Base-by-base conservation (phyloP, 495 filamentous ascomycete species). In the Podospora tetraspora region DNA sequence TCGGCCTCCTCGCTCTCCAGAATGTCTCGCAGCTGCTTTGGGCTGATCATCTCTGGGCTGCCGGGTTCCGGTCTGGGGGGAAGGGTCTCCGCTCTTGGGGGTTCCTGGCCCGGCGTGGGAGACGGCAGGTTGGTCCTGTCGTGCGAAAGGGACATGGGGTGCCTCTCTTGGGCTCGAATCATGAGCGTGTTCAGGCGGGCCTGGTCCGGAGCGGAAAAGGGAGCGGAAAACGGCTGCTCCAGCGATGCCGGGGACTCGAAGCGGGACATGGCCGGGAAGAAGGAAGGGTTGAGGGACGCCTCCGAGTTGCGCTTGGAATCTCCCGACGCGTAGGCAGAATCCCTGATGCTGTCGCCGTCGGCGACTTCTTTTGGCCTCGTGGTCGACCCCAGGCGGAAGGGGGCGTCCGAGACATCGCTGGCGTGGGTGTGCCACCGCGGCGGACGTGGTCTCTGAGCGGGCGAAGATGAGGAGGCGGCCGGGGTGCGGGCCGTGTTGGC, bases 1-100 rank as follows among this genome's bases (percentile, higher is more conserved):
- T 87, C 79, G 5, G 79, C 77, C 11, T 79, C 76, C 11, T 82
- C 71, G 12, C 80, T 79, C 62, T 87, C 79, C n/a, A 97, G 74
- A 23, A 96, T 76, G 43, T 89, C 87, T 61, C 86, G 86, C 13
- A 94, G 83, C 29, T 89, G 83, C 22, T 87, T 82, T 13, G 87
- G 81, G 0, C 87, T 82, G 32, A 97, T 85, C 81, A 94, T 79
- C 23, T 71, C 70, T 0, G 86, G 84, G 8, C 76, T 79, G 37
- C 80, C 79, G 16, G 69, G 71, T 56, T 85, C 84, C 13, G 84
- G 68, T 29, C 79, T 76, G 11, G 78, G 71, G 12, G 88, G 86
- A 23, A 88, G 69, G 19, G 88, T 91, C 69, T 87, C 86, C 12
- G 89, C 83, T 61, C 89, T 68, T 12, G 61, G 34, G 8, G 63